These are phyloP conservation scores for Elaphomyces granulatus DNA, from an alignment of 495 filamentous ascomycete genomes.

Conservation along the genomic window DNA sequence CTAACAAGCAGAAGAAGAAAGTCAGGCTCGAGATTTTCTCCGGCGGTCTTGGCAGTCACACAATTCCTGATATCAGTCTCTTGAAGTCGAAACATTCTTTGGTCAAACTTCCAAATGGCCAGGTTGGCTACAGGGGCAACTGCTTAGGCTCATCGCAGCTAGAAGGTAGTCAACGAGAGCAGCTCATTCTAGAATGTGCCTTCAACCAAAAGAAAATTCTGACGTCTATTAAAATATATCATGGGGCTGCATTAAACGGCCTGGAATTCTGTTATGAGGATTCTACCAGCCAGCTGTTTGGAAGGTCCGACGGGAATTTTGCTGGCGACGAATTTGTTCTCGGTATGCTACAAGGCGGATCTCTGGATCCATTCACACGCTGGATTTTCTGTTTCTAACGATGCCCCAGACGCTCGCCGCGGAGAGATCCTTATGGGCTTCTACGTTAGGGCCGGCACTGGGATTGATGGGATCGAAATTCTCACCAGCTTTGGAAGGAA, in stretches of 20 bases:
- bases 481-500: constrained; percentile 75
- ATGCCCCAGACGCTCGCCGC: constrained; percentile 52
- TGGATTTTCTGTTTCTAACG: constrained; percentile 6
- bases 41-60: constrained; percentile 52
- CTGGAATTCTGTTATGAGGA: constrained; percentile 93
- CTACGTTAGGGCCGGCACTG: constrained; percentile 61
- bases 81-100: constrained; percentile 55
- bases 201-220: constrained; percentile 58
- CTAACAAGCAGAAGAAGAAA: constrained; percentile 53
- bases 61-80: constrained; percentile 54
- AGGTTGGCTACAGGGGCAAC: constrained; percentile 57
- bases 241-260: constrained; percentile 67
- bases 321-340: constrained; percentile 67
- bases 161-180: constrained; percentile 54
- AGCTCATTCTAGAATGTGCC: constrained; percentile 60
- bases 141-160: constrained; percentile 61
- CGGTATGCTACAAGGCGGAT: constrained; percentile 33
- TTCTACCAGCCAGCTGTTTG: constrained; percentile 73
- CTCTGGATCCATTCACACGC: constrained; percentile 3
- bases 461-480: constrained; percentile 87
- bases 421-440: constrained; percentile 86
- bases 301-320: constrained; percentile 60
- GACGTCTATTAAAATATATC: constrained; percentile 59
- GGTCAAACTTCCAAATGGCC: constrained; percentile 62
- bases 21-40: constrained; percentile 63